These are phyloP conservation scores for Oemleria cerasiformis DNA, from an alignment of 306 rosid genomes.

Conservation along the genomic window DNA sequence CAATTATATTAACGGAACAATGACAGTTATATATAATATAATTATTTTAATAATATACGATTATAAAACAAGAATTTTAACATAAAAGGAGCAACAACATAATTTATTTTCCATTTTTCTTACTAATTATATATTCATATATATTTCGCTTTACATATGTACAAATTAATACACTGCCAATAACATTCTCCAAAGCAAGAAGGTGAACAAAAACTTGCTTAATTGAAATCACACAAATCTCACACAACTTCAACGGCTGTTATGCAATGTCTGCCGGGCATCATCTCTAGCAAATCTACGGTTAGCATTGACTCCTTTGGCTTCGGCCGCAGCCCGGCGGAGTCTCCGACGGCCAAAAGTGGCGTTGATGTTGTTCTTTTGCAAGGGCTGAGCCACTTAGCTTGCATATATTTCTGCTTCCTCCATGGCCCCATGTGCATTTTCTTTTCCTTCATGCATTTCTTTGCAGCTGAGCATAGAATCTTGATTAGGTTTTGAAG, in stretches of 20 bases:
- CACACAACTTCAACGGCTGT: conserved; percentile 53
- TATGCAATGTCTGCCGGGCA: conserved; percentile 44
- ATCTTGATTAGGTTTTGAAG: conserved; percentile 48
- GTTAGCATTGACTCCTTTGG: conserved; percentile 71
- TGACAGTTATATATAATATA: too few relatives aligned
- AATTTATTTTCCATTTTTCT: not conserved
- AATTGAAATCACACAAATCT: not conserved
- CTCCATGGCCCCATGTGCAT: conserved; percentile 98
- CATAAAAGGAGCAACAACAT: not conserved
- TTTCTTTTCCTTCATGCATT: conserved; percentile 79
- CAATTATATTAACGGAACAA: too few relatives aligned
- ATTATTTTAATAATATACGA: too few relatives aligned
- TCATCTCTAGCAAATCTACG: conserved; percentile 56
- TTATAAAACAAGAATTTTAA: too few relatives aligned
- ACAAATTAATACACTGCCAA: too few relatives aligned
- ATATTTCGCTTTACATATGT: not conserved
- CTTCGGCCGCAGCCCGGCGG: conserved; percentile 29
- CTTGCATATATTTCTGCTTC: conserved; percentile 74
- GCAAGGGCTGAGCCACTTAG: conserved; percentile 79
- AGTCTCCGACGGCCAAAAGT: conserved; percentile 28
- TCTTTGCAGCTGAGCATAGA: conserved; percentile 67
- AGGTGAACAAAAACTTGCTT: not conserved
- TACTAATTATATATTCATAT: not conserved
- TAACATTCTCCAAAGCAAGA: not conserved
- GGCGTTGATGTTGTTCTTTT: conserved; percentile 47